phyloP scores from a whole-genome alignment of 2,329 filamentous ascomycete genomes.

The Phyllosticta citribraziliensis region DNA sequence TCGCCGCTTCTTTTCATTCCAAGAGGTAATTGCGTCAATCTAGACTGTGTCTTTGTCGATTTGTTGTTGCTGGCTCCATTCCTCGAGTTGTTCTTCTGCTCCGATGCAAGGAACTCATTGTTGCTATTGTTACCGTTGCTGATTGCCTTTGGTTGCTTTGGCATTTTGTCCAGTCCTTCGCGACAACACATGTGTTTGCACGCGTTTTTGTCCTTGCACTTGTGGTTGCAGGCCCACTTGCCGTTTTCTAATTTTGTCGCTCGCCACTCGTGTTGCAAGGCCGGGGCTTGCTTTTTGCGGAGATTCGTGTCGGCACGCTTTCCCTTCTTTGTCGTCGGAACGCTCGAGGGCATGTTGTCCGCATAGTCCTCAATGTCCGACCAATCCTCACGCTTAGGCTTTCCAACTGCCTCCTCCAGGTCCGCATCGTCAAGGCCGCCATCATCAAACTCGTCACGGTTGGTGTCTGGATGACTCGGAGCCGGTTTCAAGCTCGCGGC shows the following conservation, averaged over 20 bases:
- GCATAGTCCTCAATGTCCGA: conserved; percentile 40
- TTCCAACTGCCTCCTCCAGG: conserved; percentile 29
- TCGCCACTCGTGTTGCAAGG: conserved; percentile 18
- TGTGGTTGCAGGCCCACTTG: conserved; percentile 65
- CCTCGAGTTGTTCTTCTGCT: background rate
- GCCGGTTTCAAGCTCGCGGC: conserved; percentile 12
- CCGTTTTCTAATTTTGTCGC: conserved; percentile 55
- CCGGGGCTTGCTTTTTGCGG: conserved; percentile 6
- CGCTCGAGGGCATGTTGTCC: conserved; percentile 13
- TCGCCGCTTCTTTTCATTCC: background rate
- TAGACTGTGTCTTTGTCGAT: background rate
- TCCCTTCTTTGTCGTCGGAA: background rate
- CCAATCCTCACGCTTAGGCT: conserved; percentile 27
- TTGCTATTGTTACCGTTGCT: background rate
- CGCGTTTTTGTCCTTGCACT: conserved; percentile 50
- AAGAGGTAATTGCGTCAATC: background rate
- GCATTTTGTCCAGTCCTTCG: conserved; percentile 58
- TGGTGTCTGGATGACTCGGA: background rate
- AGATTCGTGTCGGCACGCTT: conserved; percentile 6
- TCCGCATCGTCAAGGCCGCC: conserved; percentile 44
- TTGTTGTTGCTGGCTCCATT: background rate
- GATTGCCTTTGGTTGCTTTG: conserved; percentile 11
- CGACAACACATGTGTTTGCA: conserved; percentile 68
- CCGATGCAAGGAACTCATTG: background rate
- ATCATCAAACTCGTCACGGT: conserved; percentile 43